These are phyloP conservation scores for Herpetomonas muscarum DNA, from an alignment of 208 protist genomes.

Conservation along the genomic window DNA sequence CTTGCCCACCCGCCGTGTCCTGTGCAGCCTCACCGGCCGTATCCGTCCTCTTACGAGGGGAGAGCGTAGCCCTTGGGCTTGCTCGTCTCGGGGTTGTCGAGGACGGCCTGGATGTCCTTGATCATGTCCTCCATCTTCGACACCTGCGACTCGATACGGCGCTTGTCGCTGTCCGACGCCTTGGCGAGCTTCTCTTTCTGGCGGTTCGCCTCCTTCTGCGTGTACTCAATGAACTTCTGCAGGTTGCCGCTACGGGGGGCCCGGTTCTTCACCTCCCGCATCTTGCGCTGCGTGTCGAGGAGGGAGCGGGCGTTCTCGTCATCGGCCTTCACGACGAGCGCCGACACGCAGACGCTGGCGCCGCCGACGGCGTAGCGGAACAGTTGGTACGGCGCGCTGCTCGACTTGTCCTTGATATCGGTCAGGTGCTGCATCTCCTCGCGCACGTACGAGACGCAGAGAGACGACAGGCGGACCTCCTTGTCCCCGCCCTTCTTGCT, in stretches of 20 bases:
- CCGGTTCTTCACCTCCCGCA: conserved; percentile 76
- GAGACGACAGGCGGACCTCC: conserved; percentile 71
- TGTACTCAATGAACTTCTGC: conserved; percentile 62
- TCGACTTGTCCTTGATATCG: conserved; percentile 61
- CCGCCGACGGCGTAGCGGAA: conserved; percentile 76
- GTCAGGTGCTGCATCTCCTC: conserved; percentile 40
- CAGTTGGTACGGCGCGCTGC: conserved; percentile 45
- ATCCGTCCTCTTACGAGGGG: conserved; percentile 6
- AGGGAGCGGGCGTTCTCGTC: conserved; percentile 27
- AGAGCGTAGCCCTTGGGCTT: conserved; percentile 59
- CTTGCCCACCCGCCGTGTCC: too few species aligned
- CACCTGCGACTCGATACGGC: conserved; percentile 35
- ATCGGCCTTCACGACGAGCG: conserved; percentile 28
- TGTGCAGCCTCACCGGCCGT: not conserved
- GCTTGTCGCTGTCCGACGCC: conserved; percentile 43
- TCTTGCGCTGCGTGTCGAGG: conserved; percentile 63
- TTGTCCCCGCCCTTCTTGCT: conserved; percentile 48
- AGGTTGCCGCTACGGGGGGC: conserved; percentile 75
- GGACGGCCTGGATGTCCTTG: conserved; percentile 52
- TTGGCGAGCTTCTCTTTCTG: conserved; percentile 59
- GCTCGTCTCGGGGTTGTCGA: conserved; percentile 49
- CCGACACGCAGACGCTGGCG: conserved; percentile 51
- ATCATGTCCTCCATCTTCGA: conserved; percentile 68
- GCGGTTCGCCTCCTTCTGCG: conserved; percentile 59
- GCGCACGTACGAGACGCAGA: conserved; percentile 53